Base-by-base conservation (phyloP, 768 basidiomycete genomes). In the Calocybe indica region DNA sequence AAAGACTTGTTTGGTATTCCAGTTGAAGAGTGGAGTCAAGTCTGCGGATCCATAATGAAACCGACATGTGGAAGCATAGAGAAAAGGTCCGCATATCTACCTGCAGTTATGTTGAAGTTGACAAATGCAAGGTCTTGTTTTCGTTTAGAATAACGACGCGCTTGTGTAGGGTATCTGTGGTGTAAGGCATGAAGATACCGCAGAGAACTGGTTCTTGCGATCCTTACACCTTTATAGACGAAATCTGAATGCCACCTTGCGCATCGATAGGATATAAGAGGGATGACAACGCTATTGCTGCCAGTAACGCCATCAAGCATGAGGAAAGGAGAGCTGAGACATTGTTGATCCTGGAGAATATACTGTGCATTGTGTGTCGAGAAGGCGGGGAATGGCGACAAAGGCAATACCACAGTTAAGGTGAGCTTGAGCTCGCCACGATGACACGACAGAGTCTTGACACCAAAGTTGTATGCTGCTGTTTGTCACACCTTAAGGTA, bases 1-100 rank as follows among this genome's bases (percentile, higher is more conserved):
- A 62, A 95, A 94, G 8, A 95, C 60, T 60, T 95, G 92, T 65
- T 95, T 95, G n/a, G 92, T 94, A 65, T 95, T 95, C 92, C 92
- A 95, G 66, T 93, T 71, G 68, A 93, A 95, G 30, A 95, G 72
- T 9, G 92, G 80, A 7, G 78, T 71, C 5, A 95, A 71, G 66
- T 95, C 92, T 92, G 53, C 40, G 15, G 33, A 45, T 34, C 10
- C 38, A 11, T 40, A 35, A 36, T 28, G 39, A 46, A 44, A 41
- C 22, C 45, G 8, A 48, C 46, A 33, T 22, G 8, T 29, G 38
- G 45, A 38, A 31, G 36, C 37, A 14, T 37, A 43, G 31, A 13
- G 35, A 34, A 42, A 42, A 46, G 28, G 12, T 48, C 33, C 28
- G 33, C 22, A 4, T 22, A 58, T 79, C 54, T 56, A 88, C 92